Base-by-base conservation (phyloP, 148 eudicot genomes). In the Talinum fruticosum region DNA sequence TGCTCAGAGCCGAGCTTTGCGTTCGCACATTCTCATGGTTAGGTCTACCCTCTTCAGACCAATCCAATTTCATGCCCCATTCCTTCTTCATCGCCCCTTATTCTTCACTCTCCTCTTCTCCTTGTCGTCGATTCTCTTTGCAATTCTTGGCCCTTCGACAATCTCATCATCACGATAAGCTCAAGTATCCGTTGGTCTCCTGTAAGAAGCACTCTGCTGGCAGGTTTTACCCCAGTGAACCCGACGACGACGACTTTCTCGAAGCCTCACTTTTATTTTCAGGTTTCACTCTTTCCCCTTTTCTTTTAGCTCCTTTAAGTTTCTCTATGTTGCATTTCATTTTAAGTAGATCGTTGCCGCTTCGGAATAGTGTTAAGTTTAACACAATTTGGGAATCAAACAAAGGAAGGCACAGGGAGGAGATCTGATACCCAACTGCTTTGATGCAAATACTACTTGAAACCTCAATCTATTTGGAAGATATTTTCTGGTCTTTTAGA, bases 261-360 rank as follows among this genome's bases (percentile, higher is more conserved):
- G 87, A 91, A 87, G 93, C 96, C 73, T 80, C 84, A 76, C 79
- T 91, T 35, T 82, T 89, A 33, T 37, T 91, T 59, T 73, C 96
- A 74, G 96, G 96, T 91, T 66, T 28, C 5, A 2, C 38, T 80
- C 38, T 23, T 45, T 47, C 28, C 23, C 18, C n/a, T 47, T 72
- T 36, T 5, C n/a, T n/a, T 59, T n/a, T 59, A 3, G 6, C 57
- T 41, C 6, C 8, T n/a, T 32, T 32, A 4, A 51, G 44, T 14
- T 16, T 38, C 34, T 53, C 21, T 59, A 28, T 45, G 38, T 10
- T 14, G 6, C 8, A 32, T 3, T 34, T 41, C 1, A 6, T 26
- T 26, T 59, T 14, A 61, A 69, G 41, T 69, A 37, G 29, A 37
- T 69, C 51, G 23, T 23, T 37, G 28, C 4, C 15, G 13, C 26